Base-by-base conservation (phyloP, 106 monocot species). In the Narthecium ossifragum region DNA sequence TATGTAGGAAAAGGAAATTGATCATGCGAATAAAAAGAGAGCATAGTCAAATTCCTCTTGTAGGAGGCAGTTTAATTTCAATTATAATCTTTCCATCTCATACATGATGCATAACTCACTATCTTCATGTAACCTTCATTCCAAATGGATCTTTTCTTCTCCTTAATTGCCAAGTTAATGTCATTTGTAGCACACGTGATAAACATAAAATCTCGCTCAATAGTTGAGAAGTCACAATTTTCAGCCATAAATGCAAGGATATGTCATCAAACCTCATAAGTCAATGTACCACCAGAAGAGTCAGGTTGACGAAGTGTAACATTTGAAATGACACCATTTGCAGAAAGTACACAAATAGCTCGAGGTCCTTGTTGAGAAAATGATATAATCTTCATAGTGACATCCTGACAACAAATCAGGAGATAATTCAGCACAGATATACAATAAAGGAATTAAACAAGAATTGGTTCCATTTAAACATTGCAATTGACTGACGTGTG, bases 351-450 rank as follows among this genome's bases (percentile, higher is more conserved):
- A 56, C 90, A 91, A 59, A 77, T 77, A 6, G 70, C 77, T 34
- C 65, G 65, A 66, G 64, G 65, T n/a, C 70, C 65, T 66, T 70
- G 85, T 55, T 91, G 90, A 13, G 90, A 79, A 65, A 91, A 91
- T 14, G 90, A 91, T 67, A 91, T 85, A 61, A 91, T 69, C 62
- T 85, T 91, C 90, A 82, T 82, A 4, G 82, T 85, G 49, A 91
- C 85, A 70, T 91, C 90, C 90, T 91, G 37, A 46, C 6, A 57
- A 67, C 24, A 41, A 63, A 22, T 37, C 17, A 40, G 12, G 34
- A n/a, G 6, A 4, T 28, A 13, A 28, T 50, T 49, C 3, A 32
- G 11, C 6, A 61, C 14, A 26, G 11, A 26, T 8, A 59, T 13
- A 7, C 2, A 43, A 13, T 4, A 39, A 39, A 39, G 4, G 11